Base-by-base conservation (phyloP, 2,329 filamentous ascomycete genomes). In the Nothophaeocryptopus gaeumannii region DNA sequence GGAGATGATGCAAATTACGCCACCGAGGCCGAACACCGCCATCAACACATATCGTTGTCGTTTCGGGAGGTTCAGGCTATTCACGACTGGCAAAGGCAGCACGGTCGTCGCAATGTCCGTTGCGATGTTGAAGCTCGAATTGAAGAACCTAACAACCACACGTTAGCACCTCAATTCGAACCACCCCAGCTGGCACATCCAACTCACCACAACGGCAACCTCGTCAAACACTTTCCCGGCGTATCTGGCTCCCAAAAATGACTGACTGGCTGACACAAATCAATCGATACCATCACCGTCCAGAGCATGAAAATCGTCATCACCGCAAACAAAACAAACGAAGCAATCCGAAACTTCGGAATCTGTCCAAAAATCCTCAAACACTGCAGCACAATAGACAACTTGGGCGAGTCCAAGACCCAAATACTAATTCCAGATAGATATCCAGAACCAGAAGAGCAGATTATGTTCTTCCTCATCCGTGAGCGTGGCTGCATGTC, bases 51-150 rank as follows among this genome's bases (percentile, higher is more conserved):
- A 38, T 41, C 63, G 62, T 40, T 65, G 63, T 33, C 51, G 58
- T 39, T 44, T 58, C 1, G 57, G 51, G 8, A 69, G 50, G 12
- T 63, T 57, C 8, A 69, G 47, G 1, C 41, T 50, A n/a, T 56
- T 60, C n/a, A 67, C 45, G 1, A 67, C 62, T 2, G 63, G 65
- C 40, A 69, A 59, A 2, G 66, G 67, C 8, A 68, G 47, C 3
- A 64, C 39, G n/a, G 63, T 58, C 30, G 65, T 63, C 15, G 62
- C 54, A 10, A 68, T 44, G 41, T 69, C 67, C 11, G 63, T 66
- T 2, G 58, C 48, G 33, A 69, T 65, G 36, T 64, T 67, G 40
- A 68, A 58, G 14, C 50, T 49, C 0, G 64, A 60, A 29, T 67
- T 65, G 41, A 57, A 53, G 50, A 58, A 60, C 55, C 55, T 59